Conservation (phyloP, 257 asterid genomes). For the Primulina tabacum region DNA sequence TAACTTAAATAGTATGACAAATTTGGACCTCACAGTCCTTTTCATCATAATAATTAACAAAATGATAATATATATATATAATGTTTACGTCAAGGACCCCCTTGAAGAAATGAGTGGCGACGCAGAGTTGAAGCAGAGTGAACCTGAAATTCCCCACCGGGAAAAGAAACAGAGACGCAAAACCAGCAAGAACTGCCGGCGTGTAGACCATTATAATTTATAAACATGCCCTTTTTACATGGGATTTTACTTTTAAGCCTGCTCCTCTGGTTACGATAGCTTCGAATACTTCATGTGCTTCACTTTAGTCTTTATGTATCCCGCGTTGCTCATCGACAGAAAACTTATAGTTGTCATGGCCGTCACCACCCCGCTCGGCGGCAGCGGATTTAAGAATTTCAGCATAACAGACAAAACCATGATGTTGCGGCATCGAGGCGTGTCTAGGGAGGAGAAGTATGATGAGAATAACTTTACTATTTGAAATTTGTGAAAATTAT, state of each 20-base stretch:
- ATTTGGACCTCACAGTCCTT: too few species aligned
- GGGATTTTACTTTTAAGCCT: constrained; percentile 12
- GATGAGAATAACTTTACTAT: too few species aligned
- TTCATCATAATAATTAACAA: too few species aligned
- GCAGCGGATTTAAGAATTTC: constrained; percentile 34
- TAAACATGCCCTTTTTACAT: constrained; percentile 61
- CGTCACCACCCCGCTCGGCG: constrained; percentile 38
- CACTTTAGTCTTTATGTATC: constrained; percentile 48
- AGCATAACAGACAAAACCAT: constrained; percentile 32
- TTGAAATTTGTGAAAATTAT: too few species aligned
- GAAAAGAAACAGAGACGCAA: constrained; percentile 46
- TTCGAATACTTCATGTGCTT: constrained; percentile 53
- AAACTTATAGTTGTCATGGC: constrained; percentile 38
- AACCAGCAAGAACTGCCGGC: constrained; percentile 56
- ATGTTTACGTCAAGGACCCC: constrained; percentile 66
- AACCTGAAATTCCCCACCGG: constrained; percentile 56
- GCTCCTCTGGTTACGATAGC: constrained; percentile 27
- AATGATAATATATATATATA: too few species aligned
- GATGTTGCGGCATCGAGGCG: not conserved
- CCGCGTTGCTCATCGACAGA: constrained; percentile 33
- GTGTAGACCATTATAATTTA: constrained; percentile 36
- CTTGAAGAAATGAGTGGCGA: constrained; percentile 63
- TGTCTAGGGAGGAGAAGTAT: too few species aligned
- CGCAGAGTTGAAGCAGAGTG: constrained; percentile 48
- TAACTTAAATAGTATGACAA: too few species aligned